Evolutionary conservation across 2,329 filamentous ascomycete genomes (phyloP).

Genomic region (Amauroascus niger): DNA sequence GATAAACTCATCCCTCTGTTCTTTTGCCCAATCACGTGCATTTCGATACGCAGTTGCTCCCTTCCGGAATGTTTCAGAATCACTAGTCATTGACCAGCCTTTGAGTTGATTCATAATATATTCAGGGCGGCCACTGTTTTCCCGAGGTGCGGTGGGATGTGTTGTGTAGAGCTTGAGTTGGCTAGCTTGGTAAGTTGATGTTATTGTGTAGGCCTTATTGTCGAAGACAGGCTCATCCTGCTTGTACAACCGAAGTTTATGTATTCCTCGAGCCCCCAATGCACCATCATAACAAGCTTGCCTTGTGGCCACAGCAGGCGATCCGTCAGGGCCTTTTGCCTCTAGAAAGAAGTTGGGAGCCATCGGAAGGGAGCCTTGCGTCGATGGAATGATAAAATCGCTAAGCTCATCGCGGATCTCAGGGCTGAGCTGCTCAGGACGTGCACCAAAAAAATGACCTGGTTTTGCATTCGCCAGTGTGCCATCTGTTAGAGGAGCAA

Average conservation of each 20-base stretch:
- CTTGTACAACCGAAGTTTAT: slow-evolving; percentile 31
- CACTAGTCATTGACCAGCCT: slow-evolving; percentile 24
- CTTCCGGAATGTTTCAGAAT: slow-evolving; percentile 25
- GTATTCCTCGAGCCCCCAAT: slow-evolving; percentile 32
- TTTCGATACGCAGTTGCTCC: slow-evolving; percentile 37
- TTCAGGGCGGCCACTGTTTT: not conserved
- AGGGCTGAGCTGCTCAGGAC: slow-evolving; percentile 24
- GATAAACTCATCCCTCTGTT: slow-evolving; percentile 26
- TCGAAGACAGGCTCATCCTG: slow-evolving; percentile 27
- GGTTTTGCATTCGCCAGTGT: slow-evolving; percentile 21
- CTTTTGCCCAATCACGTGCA: slow-evolving; percentile 30
- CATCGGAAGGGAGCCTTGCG: slow-evolving; percentile 8
- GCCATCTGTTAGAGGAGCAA: slow-evolving; percentile 29
- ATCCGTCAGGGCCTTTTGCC: slow-evolving; percentile 31
- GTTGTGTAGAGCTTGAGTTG: slow-evolving; percentile 13
- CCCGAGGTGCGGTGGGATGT: slow-evolving; percentile 1
- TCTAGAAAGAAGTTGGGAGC: slow-evolving; percentile 32
- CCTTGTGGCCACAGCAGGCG: slow-evolving; percentile 23
- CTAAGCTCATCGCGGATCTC: slow-evolving; percentile 22
- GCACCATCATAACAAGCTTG: slow-evolving; percentile 34
- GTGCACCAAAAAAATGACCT: slow-evolving; percentile 27
- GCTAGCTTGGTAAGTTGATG: slow-evolving; percentile 17
- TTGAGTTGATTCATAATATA: slow-evolving; percentile 19
- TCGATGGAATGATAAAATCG: slow-evolving; percentile 24
- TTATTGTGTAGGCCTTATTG: slow-evolving; percentile 19